Evolutionary conservation across 2,329 filamentous ascomycete genomes (phyloP), one percentile per base, ranked within the genome.

Genomic region (Alternaria hordeiaustralica): DNA sequence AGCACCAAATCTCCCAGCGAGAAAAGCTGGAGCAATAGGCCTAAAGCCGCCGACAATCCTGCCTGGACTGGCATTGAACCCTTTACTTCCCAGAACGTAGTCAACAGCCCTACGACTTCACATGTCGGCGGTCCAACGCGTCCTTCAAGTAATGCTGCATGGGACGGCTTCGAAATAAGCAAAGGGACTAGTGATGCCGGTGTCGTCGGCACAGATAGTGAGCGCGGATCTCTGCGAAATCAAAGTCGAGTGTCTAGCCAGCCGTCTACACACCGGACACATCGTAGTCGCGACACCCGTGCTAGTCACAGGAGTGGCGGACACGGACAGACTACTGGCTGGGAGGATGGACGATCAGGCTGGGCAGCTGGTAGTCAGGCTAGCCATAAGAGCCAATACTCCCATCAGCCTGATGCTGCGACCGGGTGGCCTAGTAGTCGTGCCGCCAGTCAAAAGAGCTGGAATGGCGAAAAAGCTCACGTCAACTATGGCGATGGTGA

Each of bases 161-260:
- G 71, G 71, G 67, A 74, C 20, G 71, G 71, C 3, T 73, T 63
- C 10, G 71, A 74, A 53, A 55, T 59, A 12, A 55, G 25, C 6
- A 74, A 72, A 56, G 62, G 61, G 8, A 23, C 46, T 18, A 74
- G 71, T 56, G 71, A 74, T 21, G 54, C 70, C 21, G 67, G 71
- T 26, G 63, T 71, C 10, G 63, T 55, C 10, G 70, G 59, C 1
- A 60, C 61, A 7, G 63, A 50, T 1, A 71, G 64, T 43, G 57
- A 56, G 33, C 47, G 60, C 12, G 65, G 60, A 20, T 65, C 58
- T 55, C 36, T 60, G 10, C 46, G 58, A 13, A 63, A 54, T 56
- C 43, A 25, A 33, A 66, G 59, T 55, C 54, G 18, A 36, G 43
- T 47, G 9, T 56, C 55, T 4, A 58, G 49, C 8, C 36, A 28